Conservation (phyloP, 257 asterid genomes). For the Fraxinus cuspidata region DNA sequence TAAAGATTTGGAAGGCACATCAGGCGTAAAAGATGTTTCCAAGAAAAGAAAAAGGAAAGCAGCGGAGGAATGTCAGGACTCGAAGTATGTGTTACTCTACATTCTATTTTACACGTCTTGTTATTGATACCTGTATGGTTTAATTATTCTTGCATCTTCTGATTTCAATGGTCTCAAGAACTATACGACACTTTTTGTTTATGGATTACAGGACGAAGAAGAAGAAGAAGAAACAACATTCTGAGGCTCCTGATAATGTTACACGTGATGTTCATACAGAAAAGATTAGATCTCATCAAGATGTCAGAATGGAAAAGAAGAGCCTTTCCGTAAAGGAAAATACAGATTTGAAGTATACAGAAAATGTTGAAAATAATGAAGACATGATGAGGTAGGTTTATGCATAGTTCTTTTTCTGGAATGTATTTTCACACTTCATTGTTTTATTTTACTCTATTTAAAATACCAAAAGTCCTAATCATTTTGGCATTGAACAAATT, state of each 20-base stretch:
- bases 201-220: slow-evolving; percentile 44
- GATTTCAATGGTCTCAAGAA: slow-evolving; percentile 13
- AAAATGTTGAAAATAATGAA: slow-evolving; percentile 28
- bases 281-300: slow-evolving; percentile 37
- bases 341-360: slow-evolving; percentile 31
- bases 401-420: slow-evolving; percentile 11
- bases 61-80: slow-evolving; percentile 43
- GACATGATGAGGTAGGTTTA: slow-evolving; percentile 46
- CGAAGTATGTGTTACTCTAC: slow-evolving; percentile 45
- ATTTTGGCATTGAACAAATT: not conserved
- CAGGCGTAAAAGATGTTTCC: slow-evolving; percentile 36
- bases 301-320: slow-evolving; percentile 33
- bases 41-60: slow-evolving; percentile 71
- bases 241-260: slow-evolving; percentile 41
- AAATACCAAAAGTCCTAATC: not conserved
- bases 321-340: slow-evolving; percentile 33
- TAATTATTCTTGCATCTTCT: slow-evolving; percentile 13
- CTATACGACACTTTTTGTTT: not conserved
- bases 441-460: slow-evolving; percentile 2
- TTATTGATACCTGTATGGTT: not conserved
- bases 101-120: slow-evolving; percentile 2
- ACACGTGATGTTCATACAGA: slow-evolving; percentile 36
- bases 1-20: slow-evolving; percentile 38
- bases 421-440: not conserved
- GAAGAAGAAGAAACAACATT: slow-evolving; percentile 53